Evolutionary conservation across 2,329 filamentous ascomycete species (phyloP), one percentile per base, ranked within the genome.

Genomic region (Camptophora hylomeconis): DNA sequence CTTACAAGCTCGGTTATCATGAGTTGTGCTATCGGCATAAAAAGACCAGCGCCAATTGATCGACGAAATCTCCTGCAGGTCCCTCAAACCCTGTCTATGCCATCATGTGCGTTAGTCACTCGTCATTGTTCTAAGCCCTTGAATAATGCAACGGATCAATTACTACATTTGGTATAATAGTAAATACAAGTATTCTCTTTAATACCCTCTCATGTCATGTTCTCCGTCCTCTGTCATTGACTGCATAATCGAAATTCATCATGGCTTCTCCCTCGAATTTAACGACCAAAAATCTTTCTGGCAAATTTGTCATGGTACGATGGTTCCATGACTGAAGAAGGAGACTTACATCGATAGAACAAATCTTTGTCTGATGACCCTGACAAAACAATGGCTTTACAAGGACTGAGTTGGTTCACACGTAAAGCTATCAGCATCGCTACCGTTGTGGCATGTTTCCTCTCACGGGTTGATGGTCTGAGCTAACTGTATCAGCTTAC

Each of bases 211-310:
- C n/a, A n/a, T n/a, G n/a, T n/a, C n/a, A n/a, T n/a, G n/a, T n/a
- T n/a, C n/a, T n/a, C 19, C 19, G 7, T 20, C 19, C 19, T 7
- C 19, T 7, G 19, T 29, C 17, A 12, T 16, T 17, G 12, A 12
- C 30, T 3, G 5, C 15, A 8, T 12, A 10, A 31, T 7, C 8
- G n/a, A 20, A 14, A 10, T 17, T 15, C 8, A 67, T 34, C 47
- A 86, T 86, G 80, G 78, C 80, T 40, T 76, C 77, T 37, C 80
- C 80, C 32, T 53, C 67, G 29, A 63, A 65, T 37, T 71, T 76
- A 60, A 80, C 67, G 27, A 65, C 75, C 44, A 65, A 67, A 39
- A 65, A 82, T 59, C 66, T 86, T 44, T 72, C 56, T 45, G 80
- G 80, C 38, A 69, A 66, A 47, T 86, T 75, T 67, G 52, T 63